Evolutionary conservation across 2,329 filamentous ascomycete genomes (phyloP).

Genomic region (Botryotinia globosa): DNA sequence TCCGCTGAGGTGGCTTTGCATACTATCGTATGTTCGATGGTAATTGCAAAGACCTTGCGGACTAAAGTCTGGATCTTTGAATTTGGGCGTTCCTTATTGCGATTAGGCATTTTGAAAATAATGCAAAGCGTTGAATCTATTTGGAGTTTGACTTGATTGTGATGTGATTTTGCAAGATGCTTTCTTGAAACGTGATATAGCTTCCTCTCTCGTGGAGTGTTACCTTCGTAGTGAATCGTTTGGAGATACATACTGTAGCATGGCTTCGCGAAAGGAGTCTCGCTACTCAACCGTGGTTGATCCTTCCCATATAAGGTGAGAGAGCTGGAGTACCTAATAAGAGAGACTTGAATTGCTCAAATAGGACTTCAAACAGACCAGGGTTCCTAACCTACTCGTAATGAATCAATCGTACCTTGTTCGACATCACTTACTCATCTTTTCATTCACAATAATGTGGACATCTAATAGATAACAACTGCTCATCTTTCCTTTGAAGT

Average conservation of each 20-base stretch:
- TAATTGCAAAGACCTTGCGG: background rate
- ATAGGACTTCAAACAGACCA: background rate
- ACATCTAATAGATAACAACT: background rate
- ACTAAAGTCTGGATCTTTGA: background rate
- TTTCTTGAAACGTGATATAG: background rate
- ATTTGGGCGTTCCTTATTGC: conserved; percentile 2
- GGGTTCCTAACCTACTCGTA: background rate
- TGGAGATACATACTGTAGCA: no score
- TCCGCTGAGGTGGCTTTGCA: background rate
- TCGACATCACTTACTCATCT: background rate
- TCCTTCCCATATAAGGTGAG: background rate
- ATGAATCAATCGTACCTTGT: background rate
- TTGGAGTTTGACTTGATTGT: background rate
- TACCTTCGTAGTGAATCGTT: background rate
- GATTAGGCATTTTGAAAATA: conserved; percentile 1
- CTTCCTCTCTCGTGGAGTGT: background rate
- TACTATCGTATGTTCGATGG: background rate
- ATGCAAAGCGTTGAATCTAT: conserved; percentile 12
- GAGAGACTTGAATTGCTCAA: background rate
- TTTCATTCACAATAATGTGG: background rate
- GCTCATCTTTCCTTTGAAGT: background rate
- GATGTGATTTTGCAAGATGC: background rate
- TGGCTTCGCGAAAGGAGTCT: background rate
- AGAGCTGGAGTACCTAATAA: background rate
- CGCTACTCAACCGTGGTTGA: background rate